A percentile compares a stretch with the other conserved stretches of the same genome.
These are phyloP conservation scores for Flammula alnicola DNA, from an alignment of 1,284 basidiomycete species.

Conservation along the genomic window DNA sequence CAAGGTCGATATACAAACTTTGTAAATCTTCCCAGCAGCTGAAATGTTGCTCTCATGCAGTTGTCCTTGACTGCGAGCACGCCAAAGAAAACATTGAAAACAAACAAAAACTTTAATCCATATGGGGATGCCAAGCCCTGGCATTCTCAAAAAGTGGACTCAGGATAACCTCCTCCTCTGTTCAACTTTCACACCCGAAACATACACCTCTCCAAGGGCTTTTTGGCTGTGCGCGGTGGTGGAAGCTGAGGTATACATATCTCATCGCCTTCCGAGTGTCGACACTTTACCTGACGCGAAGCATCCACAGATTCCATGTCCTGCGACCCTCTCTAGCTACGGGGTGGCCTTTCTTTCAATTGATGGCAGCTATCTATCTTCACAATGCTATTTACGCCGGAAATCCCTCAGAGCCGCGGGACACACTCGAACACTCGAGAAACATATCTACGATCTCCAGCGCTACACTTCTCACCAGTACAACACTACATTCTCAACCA, in stretches of 20 bases:
- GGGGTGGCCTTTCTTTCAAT: constrained; percentile 14
- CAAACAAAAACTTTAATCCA: too few species aligned
- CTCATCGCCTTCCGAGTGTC: too few species aligned
- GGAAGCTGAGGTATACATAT: constrained; percentile 1
- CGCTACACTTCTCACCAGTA: constrained; percentile 50
- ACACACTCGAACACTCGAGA: constrained; percentile 40
- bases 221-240: constrained; percentile 2
- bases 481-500: constrained; percentile 53
- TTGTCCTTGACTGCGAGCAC: too few species aligned
- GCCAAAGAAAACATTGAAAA: too few species aligned
- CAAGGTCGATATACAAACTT: too few species aligned
- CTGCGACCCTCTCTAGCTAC: constrained; percentile 9
- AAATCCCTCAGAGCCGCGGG: constrained; percentile 37
- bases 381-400: constrained; percentile 57
- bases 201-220: constrained; percentile 4
- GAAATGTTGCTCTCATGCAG: too few species aligned
- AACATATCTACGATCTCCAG: constrained; percentile 56
- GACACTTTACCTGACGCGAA: background rate
- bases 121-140: constrained; percentile 10
- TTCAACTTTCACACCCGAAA: constrained; percentile 11
- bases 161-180: constrained; percentile 7
- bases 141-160: constrained; percentile 12
- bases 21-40: too few species aligned
- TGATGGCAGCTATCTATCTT: constrained; percentile 60
- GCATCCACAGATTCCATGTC: constrained; percentile 4